These are phyloP conservation scores for Aureobasidium musti DNA, from an alignment of 2,329 filamentous ascomycete genomes.

Conservation along the genomic window DNA sequence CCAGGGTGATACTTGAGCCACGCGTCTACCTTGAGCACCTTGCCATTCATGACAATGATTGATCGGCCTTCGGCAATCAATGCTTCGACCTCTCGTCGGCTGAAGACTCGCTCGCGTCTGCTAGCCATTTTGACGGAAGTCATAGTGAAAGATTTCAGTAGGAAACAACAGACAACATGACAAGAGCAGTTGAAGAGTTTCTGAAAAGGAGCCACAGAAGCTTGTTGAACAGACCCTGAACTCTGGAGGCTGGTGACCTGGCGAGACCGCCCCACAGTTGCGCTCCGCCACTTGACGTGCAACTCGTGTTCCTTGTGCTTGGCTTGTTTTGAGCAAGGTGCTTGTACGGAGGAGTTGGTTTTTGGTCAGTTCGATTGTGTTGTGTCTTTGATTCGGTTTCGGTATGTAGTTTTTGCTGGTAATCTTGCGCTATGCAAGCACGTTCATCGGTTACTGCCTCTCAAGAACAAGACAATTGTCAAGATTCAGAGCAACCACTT, in stretches of 20 bases:
- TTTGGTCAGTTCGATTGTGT: too few species aligned
- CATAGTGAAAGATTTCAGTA: neutral
- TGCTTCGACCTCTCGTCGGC: conserved; percentile 61
- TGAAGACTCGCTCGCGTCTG: conserved; percentile 27
- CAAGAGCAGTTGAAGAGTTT: conserved; percentile 8
- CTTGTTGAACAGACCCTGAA: conserved; percentile 10
- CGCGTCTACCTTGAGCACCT: conserved; percentile 82
- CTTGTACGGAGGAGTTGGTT: too few species aligned
- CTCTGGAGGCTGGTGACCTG: too few species aligned
- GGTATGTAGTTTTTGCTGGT: neutral
- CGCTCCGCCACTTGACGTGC: neutral
- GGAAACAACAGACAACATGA: conserved; percentile 19
- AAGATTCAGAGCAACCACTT: neutral
- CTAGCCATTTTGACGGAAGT: conserved; percentile 19
- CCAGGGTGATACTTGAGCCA: conserved; percentile 92
- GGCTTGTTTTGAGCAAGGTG: neutral
- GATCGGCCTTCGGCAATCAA: conserved; percentile 79
- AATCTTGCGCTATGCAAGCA: neutral
- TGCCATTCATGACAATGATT: conserved; percentile 77
- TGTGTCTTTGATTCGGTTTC: neutral
- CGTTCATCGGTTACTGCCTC: neutral
- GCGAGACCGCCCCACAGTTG: conserved; percentile 1
- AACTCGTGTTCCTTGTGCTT: neutral
- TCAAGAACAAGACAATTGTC: conserved; percentile 16
- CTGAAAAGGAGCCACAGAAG: conserved; percentile 15